Percentiles rank a stretch among this genome's conserved stretches.
phyloP scores from a whole-genome alignment of 1,284 basidiomycete species.

The Ustilago trichophora region DNA sequence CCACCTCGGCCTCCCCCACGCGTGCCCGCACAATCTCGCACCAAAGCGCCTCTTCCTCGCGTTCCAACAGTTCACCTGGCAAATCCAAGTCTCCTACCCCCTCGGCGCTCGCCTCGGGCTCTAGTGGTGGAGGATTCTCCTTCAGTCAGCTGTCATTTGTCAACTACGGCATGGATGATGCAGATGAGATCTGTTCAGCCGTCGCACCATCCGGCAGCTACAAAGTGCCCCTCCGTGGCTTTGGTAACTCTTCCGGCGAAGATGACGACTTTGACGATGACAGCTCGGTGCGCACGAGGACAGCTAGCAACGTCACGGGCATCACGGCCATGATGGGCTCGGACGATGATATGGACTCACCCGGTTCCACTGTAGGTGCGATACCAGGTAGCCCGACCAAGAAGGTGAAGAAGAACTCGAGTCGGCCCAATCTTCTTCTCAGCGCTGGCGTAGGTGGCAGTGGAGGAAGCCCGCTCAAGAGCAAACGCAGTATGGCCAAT shows the following conservation, averaged over 20 bases:
- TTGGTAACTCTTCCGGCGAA: constrained; percentile 32
- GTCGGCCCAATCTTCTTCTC: constrained; percentile 13
- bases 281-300: constrained; percentile 16
- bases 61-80: constrained; percentile 10
- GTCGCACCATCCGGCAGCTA: constrained; percentile 62
- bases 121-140: constrained; percentile 7
- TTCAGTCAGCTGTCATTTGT: constrained; percentile 53
- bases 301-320: constrained; percentile 21
- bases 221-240: constrained; percentile 59
- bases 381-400: constrained; percentile 24
- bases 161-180: constrained; percentile 65
- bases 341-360: constrained; percentile 25
- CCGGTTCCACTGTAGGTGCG: constrained; percentile 1
- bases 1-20: constrained; percentile 34
- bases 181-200: constrained; percentile 63
- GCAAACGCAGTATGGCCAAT: constrained; percentile 37
- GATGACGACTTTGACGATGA: constrained; percentile 41
- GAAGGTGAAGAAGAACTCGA: constrained; percentile 38
- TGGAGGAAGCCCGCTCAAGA: constrained; percentile 16
- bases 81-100: constrained; percentile 38
- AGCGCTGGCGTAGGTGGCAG: background rate
- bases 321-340: constrained; percentile 11
- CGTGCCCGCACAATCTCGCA: constrained; percentile 37
- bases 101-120: constrained; percentile 7
- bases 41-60: constrained; percentile 11